These are phyloP conservation scores for Rhynchosporium agropyri DNA, from an alignment of 2,329 filamentous ascomycete species.

Conservation along the genomic window DNA sequence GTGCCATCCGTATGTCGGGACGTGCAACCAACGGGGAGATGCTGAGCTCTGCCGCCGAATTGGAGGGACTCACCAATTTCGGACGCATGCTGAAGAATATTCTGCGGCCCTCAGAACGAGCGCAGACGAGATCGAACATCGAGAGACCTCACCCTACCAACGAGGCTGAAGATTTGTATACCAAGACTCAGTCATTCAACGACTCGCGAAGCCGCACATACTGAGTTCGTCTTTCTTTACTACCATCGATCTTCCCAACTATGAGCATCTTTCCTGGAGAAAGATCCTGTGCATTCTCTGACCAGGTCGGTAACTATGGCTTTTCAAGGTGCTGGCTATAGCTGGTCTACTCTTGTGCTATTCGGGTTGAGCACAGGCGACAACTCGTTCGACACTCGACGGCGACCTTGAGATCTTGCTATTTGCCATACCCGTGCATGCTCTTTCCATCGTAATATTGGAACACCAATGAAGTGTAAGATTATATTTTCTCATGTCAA, in stretches of 20 bases:
- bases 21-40: neutral
- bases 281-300: neutral
- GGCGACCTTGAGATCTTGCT: neutral
- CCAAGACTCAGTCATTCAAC: constrained; percentile 33
- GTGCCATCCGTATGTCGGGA: constrained; percentile 26
- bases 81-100: constrained; percentile 18
- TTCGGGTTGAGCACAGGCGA: neutral
- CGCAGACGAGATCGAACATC: constrained; percentile 14
- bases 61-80: constrained; percentile 18
- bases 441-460: neutral
- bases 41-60: constrained; percentile 11
- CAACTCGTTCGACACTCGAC: neutral
- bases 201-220: neutral
- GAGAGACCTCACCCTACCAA: constrained; percentile 23
- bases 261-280: neutral
- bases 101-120: constrained; percentile 9
- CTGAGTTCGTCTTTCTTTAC: neutral
- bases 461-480: neutral
- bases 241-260: neutral
- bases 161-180: constrained; percentile 52
- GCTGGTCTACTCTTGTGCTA: neutral
- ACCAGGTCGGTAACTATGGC: neutral
- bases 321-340: neutral
- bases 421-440: neutral
- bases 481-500: neutral